These are phyloP conservation scores for Pythium brachiatum DNA, from an alignment of 352 stramenopile genomes.

Conservation along the genomic window DNA sequence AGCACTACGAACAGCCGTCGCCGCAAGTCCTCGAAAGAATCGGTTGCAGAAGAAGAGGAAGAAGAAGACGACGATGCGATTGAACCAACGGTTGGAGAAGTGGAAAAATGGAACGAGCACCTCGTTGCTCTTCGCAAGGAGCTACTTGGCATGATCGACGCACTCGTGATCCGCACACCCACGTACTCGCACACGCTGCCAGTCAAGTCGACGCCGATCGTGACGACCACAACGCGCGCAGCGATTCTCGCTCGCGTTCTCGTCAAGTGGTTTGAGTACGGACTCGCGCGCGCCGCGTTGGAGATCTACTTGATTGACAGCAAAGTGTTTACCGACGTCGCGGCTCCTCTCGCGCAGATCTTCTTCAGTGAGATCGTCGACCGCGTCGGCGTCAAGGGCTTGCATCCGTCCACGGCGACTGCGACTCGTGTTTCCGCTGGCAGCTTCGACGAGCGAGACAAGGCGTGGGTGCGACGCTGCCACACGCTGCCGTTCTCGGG, in stretches of 20 bases:
- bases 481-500: slow-evolving; percentile 74
- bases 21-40: slow-evolving; percentile 30
- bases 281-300: slow-evolving; percentile 47
- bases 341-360: slow-evolving; percentile 60
- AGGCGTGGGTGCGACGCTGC: slow-evolving; percentile 73
- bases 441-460: slow-evolving; percentile 72
- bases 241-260: slow-evolving; percentile 76
- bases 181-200: slow-evolving; percentile 1
- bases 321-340: slow-evolving; percentile 57
- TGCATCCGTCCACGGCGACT: neutral
- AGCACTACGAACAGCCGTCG: neutral
- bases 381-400: slow-evolving; percentile 34
- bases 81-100: neutral
- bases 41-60: slow-evolving; percentile 20
- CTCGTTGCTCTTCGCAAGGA: slow-evolving; percentile 38
- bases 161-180: slow-evolving; percentile 48
- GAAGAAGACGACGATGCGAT: neutral
- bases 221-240: slow-evolving; percentile 33
- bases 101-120: neutral
- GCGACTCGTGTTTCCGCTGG: slow-evolving; percentile 13
- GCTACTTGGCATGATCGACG: slow-evolving; percentile 55
- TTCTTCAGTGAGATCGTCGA: slow-evolving; percentile 75
- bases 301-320: slow-evolving; percentile 64
- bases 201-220: neutral
- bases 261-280: slow-evolving; percentile 85